Conservation (phyloP, 2,329 filamentous ascomycete genomes). For the Pseudocercospora cruenta region DNA sequence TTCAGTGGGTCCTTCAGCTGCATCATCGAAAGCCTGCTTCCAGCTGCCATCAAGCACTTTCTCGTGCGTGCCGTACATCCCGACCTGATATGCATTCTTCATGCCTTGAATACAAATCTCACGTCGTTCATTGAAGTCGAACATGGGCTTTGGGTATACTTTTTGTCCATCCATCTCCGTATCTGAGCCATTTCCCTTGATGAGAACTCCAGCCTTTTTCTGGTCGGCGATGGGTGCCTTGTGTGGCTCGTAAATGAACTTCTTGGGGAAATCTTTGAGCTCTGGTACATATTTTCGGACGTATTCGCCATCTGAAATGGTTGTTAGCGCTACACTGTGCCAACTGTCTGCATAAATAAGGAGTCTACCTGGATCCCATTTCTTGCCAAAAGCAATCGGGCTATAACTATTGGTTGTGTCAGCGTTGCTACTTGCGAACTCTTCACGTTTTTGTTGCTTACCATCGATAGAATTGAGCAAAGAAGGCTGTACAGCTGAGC, state of each 20-base stretch:
- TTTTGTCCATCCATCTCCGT: slow-evolving; percentile 48
- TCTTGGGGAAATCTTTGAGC: slow-evolving; percentile 57
- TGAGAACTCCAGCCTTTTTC: slow-evolving; percentile 66
- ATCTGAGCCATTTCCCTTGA: slow-evolving; percentile 56
- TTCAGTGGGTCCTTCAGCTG: slow-evolving; percentile 50
- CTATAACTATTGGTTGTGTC: slow-evolving; percentile 35
- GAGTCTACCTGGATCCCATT: slow-evolving; percentile 64
- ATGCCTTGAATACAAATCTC: slow-evolving; percentile 67
- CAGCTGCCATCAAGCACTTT: slow-evolving; percentile 65
- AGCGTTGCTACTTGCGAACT: neutral
- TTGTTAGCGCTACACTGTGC: neutral
- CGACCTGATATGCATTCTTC: slow-evolving; percentile 70
- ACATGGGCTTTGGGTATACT: slow-evolving; percentile 74
- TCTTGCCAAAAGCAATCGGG: slow-evolving; percentile 72
- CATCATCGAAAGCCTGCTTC: slow-evolving; percentile 54
- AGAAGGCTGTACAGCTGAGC: slow-evolving; percentile 76
- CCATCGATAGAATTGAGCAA: slow-evolving; percentile 70
- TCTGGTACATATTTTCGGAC: slow-evolving; percentile 66
- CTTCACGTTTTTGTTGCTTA: slow-evolving; percentile 47
- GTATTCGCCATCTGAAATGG: slow-evolving; percentile 57
- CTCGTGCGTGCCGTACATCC: slow-evolving; percentile 66
- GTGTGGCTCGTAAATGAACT: slow-evolving; percentile 80
- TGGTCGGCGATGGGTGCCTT: slow-evolving; percentile 71
- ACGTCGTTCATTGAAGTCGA: slow-evolving; percentile 69
- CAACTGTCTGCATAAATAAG: neutral